Base-by-base conservation (phyloP, 2,329 filamentous ascomycete genomes). In the Colletotrichum sp. region DNA sequence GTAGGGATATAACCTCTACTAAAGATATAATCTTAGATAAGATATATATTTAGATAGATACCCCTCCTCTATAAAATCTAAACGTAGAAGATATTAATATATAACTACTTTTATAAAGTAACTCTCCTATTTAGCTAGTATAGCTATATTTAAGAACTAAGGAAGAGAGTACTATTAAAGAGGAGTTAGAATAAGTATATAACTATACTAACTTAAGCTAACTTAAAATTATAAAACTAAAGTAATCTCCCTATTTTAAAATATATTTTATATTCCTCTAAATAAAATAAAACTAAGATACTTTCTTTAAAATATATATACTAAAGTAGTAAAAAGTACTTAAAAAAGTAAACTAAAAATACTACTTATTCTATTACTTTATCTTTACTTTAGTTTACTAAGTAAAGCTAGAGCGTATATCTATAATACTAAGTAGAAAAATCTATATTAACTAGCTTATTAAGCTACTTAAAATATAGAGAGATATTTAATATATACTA, bases 391-490 rank as follows among this genome's bases (percentile, higher is more conserved):
- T 13, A 15, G 11, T 34, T 34, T 7, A 16, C 2, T 55, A 55
- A 25, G 3, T 55, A 6, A 34, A 55, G 11, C 11, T 55, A 19
- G 13, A 25, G 3, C 13, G 13, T 6, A 34, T 34, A 34, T 34
- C 0, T 34, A 16, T 55, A 55, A 13, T 32, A 32, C 1, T 32
- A 32, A 32, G 1, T 32, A 60, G 25, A 19, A 8, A 60, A 16
- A n/a, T 60, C 2, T 27, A 13, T 60, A 60, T 60, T 15, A 30
- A 60, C 4, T 27, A 63, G 9, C 8, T 63, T 63, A 32, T 22
- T 4, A 19, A 16, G 4, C 5, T 30, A 32, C 11, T 19, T 15
- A 60, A 32, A 2, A n/a, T 1, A 0, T 32, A 60, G 0, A 11
- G 5, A 8, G 8, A 60, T 28, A 25, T 60, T 0, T 16, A 27